Evolutionary conservation across 192 early-diverging fungal genomes (phyloP).

Genomic region (Dimargaris verticillata): DNA sequence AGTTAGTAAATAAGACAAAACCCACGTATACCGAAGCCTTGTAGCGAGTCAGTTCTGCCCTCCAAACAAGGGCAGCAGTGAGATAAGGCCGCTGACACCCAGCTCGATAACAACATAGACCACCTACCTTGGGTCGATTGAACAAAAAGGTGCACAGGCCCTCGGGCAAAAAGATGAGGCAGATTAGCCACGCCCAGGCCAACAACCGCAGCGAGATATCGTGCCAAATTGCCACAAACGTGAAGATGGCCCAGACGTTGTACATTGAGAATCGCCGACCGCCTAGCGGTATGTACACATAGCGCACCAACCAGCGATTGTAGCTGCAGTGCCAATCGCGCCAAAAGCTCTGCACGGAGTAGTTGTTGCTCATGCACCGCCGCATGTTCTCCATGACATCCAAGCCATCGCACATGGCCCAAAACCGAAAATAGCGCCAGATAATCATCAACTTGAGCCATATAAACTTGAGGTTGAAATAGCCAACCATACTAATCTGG

Average conservation of each 20-base stretch:
- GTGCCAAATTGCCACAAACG: conserved; percentile 97
- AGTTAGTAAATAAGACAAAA: too few relatives aligned
- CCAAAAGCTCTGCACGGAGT: conserved; percentile 88
- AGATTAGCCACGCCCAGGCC: conserved; percentile 86
- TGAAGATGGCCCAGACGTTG: conserved; percentile 79
- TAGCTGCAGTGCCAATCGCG: conserved; percentile 88
- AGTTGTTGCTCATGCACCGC: conserved; percentile 92
- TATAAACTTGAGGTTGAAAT: conserved; percentile 75
- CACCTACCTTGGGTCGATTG: conserved; percentile 16
- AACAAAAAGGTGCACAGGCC: conserved; percentile 36
- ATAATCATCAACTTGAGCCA: conserved; percentile 94
- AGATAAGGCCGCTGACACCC: too few relatives aligned
- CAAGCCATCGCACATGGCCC: conserved; percentile 85
- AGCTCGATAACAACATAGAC: too few relatives aligned
- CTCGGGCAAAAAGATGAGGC: conserved; percentile 76
- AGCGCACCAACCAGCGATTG: conserved; percentile 79
- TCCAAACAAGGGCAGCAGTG: too few relatives aligned
- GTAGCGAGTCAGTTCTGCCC: too few relatives aligned
- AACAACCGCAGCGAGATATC: conserved; percentile 70
- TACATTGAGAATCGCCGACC: conserved; percentile 47
- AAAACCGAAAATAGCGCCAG: conserved; percentile 94
- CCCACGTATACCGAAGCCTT: too few relatives aligned
- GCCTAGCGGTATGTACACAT: conserved; percentile 83
- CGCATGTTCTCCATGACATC: conserved; percentile 89
- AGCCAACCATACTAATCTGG: conserved; percentile 75